Base-by-base conservation (phyloP, 176 grass and related monocot genomes). In the Oryza longistaminata region DNA sequence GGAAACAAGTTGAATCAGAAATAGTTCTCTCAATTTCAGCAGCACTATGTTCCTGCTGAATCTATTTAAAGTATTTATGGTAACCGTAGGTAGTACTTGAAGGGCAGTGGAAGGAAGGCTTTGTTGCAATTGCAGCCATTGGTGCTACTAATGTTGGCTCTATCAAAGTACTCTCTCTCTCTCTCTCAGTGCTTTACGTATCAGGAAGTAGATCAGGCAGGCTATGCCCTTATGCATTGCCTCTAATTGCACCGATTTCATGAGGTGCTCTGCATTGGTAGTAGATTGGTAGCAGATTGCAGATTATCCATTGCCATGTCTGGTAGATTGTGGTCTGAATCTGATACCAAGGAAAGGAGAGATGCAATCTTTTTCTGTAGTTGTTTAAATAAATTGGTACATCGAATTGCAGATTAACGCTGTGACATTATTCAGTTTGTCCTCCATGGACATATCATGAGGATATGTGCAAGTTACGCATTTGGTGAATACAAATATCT, bases 131-230 rank as follows among this genome's bases (percentile, higher is more conserved):
- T 67, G 88, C 90, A 44, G 92, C 94, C 16, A 55, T 97, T 80
- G 90, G 94, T 83, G 94, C 94, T 82, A 92, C 92, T 66, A 94
- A 91, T 89, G 88, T 94, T 75, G 94, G 94, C 19, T 97, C 92
- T 42, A 89, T 97, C 83, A 92, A 92, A 85, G 92, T 94, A 78
- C 58, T 26, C 43, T 61, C 29, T 68, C 75, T 33, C 34, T 35
- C 34, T 35, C 34, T 35, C 34, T 35, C 2, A 52, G 49, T 52
- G 17, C 13, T 52, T 52, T 52, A 52, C 15, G 7, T 55, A 55
- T 2, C 1, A 55, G 16, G 14, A 55, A 55, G 50, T 55, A 1
- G 19, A 58, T 58, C 53, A 58, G 14, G 19, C n/a, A 19, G n/a
- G 0, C 21, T 9, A 7, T 62, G 58, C 58, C 58, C 24, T 62